Evolutionary conservation across 208 protist genomes (phyloP), one percentile per base, ranked within the genome.

Genomic region (Leishmania guyanensis): DNA sequence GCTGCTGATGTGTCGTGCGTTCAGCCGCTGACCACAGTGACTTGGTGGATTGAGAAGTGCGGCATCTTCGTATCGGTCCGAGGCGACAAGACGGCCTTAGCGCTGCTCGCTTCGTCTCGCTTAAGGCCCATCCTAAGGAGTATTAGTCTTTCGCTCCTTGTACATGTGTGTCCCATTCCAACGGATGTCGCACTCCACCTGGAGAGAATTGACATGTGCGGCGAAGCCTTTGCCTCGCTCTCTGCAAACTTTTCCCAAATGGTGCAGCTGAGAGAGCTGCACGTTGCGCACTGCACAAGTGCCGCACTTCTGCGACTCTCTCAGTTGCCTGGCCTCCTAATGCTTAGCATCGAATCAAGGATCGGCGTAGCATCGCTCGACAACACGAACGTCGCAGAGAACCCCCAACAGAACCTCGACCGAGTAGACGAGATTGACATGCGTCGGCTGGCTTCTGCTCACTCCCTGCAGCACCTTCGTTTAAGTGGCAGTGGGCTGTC

Each of bases 41-140:
- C 58, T n/a, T 78, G 75, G 75, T 78, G 75, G 75, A 46, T 78
- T 17, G 75, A 78, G 58, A 78, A 78, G 58, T 78, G 75, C n/a
- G 75, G 53, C 39, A 53, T 78, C 22, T 58, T 58, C 5, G 5
- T 78, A 1, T 65, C 75, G 14, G 43, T 78, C 36, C 53, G 60
- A 69, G 75, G 54, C 43, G 58, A 66, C 60, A 43, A 51, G 43
- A 54, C 22, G 20, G 58, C 58, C 26, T 51, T 65, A 16, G 36
- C 3, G 36, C 36, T 78, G 17, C n/a, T 60, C 22, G 6, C 54
- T 64, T 51, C 36, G 33, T 46, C 75, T 26, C 53, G 46, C 39
- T 12, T 78, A 50, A 29, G 43, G 22, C 39, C 58, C 12, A 78
- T 78, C 8, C 5, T 78, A 33, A 58, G 58, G 46, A 46, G 75